Evolutionary conservation across 2,329 filamentous ascomycete species (phyloP).

Genomic region (Pseudovirgaria hyperparasitica): DNA sequence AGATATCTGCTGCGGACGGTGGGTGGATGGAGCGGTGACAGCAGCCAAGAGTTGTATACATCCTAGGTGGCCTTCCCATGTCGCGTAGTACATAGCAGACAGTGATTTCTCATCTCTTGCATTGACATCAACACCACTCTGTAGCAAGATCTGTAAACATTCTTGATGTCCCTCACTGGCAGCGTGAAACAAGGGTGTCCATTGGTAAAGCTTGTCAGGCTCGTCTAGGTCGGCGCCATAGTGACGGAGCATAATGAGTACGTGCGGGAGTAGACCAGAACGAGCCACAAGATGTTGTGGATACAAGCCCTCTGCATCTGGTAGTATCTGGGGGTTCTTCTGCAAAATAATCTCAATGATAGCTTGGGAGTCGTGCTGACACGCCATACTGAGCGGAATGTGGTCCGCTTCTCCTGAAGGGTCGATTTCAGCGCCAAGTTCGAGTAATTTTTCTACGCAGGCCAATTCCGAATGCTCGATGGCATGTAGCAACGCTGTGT

Average conservation of each 20-base stretch:
- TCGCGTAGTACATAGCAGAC: conserved; percentile 94
- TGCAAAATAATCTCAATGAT: conserved; percentile 78
- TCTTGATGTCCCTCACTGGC: conserved; percentile 91
- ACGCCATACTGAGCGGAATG: conserved; percentile 86
- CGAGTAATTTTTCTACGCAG: conserved; percentile 68
- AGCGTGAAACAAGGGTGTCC: conserved; percentile 93
- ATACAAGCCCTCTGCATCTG: conserved; percentile 90
- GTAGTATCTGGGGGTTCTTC: conserved; percentile 68
- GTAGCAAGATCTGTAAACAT: conserved; percentile 69
- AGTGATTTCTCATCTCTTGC: conserved; percentile 85
- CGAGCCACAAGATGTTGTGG: conserved; percentile 94
- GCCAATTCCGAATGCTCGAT: conserved; percentile 78
- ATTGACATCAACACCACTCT: conserved; percentile 64
- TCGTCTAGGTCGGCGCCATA: conserved; percentile 88
- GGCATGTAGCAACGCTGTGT: conserved; percentile 87
- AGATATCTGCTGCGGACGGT: conserved; percentile 21
- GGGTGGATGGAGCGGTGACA: too few species aligned
- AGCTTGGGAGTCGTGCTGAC: conserved; percentile 76
- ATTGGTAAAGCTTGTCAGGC: conserved; percentile 89
- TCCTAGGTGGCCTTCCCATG: conserved; percentile 91
- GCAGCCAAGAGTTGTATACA: conserved; percentile 82
- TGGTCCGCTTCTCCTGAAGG: conserved; percentile 80
- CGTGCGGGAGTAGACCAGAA: conserved; percentile 67
- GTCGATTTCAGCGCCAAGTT: conserved; percentile 70
- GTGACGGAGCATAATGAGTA: conserved; percentile 67